Percentiles rank a stretch among this genome's conserved stretches.
These are phyloP conservation scores for Metschnikowia peoriensis DNA, from an alignment of 805 yeast genomes.

Conservation along the genomic window DNA sequence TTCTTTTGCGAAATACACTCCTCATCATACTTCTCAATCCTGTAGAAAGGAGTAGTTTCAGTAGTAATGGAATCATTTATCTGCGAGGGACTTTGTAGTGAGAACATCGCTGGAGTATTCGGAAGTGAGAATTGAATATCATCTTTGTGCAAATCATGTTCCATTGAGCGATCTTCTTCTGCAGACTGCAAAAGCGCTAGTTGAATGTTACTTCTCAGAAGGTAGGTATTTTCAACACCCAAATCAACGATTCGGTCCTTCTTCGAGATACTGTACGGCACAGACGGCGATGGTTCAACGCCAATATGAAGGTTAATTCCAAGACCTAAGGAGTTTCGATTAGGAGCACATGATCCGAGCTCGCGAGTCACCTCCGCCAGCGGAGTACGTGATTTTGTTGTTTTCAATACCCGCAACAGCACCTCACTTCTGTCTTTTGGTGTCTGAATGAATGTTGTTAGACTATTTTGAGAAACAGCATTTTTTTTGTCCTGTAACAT, in stretches of 20 bases:
- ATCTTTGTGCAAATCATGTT: too few relatives aligned
- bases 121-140: slow-evolving; percentile 5
- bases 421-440: not conserved
- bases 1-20: not conserved
- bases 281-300: slow-evolving; percentile 23
- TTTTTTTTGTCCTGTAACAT: not conserved
- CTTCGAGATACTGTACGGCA: slow-evolving; percentile 34
- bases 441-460: not conserved
- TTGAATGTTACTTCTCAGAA: slow-evolving; percentile 8
- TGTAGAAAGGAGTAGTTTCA: slow-evolving; percentile 9
- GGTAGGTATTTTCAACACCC: slow-evolving; percentile 7
- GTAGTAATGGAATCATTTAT: not conserved
- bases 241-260: slow-evolving; percentile 30
- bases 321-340: slow-evolving; percentile 17
- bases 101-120: slow-evolving; percentile 7
- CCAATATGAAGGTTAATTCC: slow-evolving; percentile 32
- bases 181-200: slow-evolving; percentile 9
- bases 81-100: slow-evolving; percentile 2
- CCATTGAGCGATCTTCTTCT: not conserved
- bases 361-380: slow-evolving; percentile 4
- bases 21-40: not conserved
- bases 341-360: not conserved
- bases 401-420: not conserved
- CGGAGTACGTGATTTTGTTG: slow-evolving; percentile 3
- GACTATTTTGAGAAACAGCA: not conserved